Evolutionary conservation across 1,284 basidiomycete species (phyloP), one percentile per base, ranked within the genome.

Genomic region (Rhodotorula sp.): DNA sequence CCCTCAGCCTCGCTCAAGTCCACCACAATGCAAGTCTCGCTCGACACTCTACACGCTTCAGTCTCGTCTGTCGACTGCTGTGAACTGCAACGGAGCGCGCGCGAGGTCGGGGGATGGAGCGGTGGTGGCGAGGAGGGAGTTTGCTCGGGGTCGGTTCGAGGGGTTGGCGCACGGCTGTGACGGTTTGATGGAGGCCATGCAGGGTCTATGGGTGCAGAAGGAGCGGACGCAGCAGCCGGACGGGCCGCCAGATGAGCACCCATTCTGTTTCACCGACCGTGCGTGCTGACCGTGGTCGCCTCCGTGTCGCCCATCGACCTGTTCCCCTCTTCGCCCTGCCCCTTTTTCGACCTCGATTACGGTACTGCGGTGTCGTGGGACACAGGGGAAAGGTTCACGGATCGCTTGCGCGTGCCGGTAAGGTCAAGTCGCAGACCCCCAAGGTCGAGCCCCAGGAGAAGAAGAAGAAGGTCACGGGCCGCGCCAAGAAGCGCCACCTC

Each of bases 401-500:
- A 84, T 97, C 94, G 82, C 93, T 98, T 85, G 94, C 94, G 84
- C 94, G 95, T 88, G 94, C 94, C 83, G 76, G 76, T 84, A 97
- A 98, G 89, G 94, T 98, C 88, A 96, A 73, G 71, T 73, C 71
- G 71, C 71, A 73, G 63, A 73, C 71, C 71, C 71, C 71, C 71
- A 73, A 73, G 68, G 71, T 73, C 53, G 71, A 73, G 65, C 71
- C 71, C 24, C 71, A 73, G 68, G 71, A 73, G 71, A 73, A 73
- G 71, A 73, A 73, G 71, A 70, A 73, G 71, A 70, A 70, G 71
- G 68, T 70, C 53, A 70, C 65, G 51, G 71, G 71, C 47, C 71
- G 71, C 46, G 71, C 71, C 59, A 70, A 70, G 71, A 73, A 73
- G 60, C 67, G 71, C 53, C 68, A 65, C 65, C 67, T 71, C 30